Base-by-base conservation (phyloP, 371 early-diverging fungal species). In the Mucor sp. region DNA sequence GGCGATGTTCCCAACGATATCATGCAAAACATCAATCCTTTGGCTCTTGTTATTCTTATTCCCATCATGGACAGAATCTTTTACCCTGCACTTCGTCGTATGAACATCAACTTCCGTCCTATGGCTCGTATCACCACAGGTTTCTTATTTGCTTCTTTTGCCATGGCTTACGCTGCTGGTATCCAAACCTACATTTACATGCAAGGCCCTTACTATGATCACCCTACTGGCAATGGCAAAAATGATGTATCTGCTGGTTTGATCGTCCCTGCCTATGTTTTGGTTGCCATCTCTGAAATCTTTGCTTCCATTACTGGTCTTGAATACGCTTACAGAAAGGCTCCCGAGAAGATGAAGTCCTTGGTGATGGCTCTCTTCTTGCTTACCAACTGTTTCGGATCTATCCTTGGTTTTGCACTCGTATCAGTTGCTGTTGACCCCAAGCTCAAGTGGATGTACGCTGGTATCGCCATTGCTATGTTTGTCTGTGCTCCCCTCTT, bases 301-400 rank as follows among this genome's bases (percentile, higher is more conserved):
- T 91, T 93, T 65, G 83, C 91, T 1, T 90, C 90, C 17, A 86
- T 89, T 48, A 93, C 92, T 12, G 93, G 92, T 65, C 83, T 91
- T 28, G 93, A 93, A 79, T 91, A 87, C 67, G 93, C 93, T 6
- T 93, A 86, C 83, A 89, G 84, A 68, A 87, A 89, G 72, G 93
- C 93, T 6, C 87, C 92, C 1, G 79, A 77, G 3, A 81, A 82
- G 61, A 88, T 93, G 83, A 93, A 92, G 79, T 91, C 93, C 1
- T 78, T 91, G 7, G 88, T 92, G 37, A 90, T 89, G 84, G 81
- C 92, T 2, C 63, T 87, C 32, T 92, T 85, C 79, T 75, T 93
- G 69, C 82, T 92, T 57, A 89, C 90, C 30, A 89, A 83, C 74
- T 90, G 88, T 57, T 76, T 86, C 55, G 90, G 89, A 67, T 79